Percentiles rank a stretch among this genome's conserved stretches.
Evolutionary conservation across 768 basidiomycete genomes (phyloP).

Genomic region (Peribolospora kevripleyi): DNA sequence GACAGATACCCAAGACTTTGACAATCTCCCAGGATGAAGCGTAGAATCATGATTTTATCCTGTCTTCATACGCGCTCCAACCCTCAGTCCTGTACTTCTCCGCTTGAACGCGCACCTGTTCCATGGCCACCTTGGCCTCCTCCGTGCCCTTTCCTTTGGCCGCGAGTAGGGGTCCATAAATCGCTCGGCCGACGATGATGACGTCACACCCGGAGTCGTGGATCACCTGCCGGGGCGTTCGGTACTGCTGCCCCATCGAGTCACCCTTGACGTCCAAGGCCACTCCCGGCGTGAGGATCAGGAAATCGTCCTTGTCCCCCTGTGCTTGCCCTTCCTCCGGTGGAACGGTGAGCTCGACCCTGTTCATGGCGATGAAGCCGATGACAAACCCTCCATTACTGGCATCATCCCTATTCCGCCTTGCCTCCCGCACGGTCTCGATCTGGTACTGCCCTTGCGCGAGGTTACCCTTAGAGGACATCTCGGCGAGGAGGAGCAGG

Average conservation of each 20-base stretch:
- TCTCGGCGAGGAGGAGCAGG: slow-evolving; percentile 76
- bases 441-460: slow-evolving; percentile 62
- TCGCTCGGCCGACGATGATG: slow-evolving; percentile 89
- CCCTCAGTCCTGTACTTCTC: slow-evolving; percentile 61
- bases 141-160: slow-evolving; percentile 23
- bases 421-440: slow-evolving; percentile 66
- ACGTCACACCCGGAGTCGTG: slow-evolving; percentile 65
- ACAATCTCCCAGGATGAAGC: too few species aligned
- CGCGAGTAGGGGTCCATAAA: slow-evolving; percentile 34
- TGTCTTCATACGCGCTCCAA: slow-evolving; percentile 67
- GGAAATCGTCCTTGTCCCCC: slow-evolving; percentile 45
- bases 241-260: slow-evolving; percentile 80
- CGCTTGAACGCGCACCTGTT: slow-evolving; percentile 35
- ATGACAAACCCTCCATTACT: slow-evolving; percentile 40
- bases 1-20: too few species aligned
- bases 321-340: slow-evolving; percentile 20
- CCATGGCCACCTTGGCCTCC: slow-evolving; percentile 21
- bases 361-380: slow-evolving; percentile 76
- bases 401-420: slow-evolving; percentile 28
- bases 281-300: slow-evolving; percentile 81
- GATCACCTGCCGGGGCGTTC: slow-evolving; percentile 66
- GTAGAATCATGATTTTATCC: slow-evolving; percentile 14
- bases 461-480: slow-evolving; percentile 75
- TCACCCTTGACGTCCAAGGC: slow-evolving; percentile 58
- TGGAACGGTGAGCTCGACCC: slow-evolving; percentile 32